Evolutionary conservation across 305 asterid species (phyloP).

Genomic region (Solanum aculeatissimum): DNA sequence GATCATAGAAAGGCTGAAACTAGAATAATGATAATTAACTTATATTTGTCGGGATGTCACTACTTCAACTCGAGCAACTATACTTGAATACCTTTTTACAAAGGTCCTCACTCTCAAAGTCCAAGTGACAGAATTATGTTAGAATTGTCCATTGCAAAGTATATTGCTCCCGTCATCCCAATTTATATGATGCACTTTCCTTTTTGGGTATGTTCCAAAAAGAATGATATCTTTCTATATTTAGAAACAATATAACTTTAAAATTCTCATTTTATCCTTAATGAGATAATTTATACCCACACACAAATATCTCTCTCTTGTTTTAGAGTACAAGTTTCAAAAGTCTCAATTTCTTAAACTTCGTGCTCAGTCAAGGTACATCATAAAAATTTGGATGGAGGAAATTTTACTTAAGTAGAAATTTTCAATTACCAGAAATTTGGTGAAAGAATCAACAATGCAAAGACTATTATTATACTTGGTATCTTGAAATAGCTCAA

Average conservation of each 20-base stretch:
- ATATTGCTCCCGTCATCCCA: neutral
- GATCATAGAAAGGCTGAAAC: neutral
- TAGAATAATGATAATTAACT: neutral
- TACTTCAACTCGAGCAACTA: neutral
- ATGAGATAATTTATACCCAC: neutral
- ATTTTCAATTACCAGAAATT: neutral
- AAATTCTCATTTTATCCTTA: neutral
- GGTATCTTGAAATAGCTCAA: neutral
- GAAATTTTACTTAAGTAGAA: neutral
- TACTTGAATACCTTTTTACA: neutral
- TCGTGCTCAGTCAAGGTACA: neutral
- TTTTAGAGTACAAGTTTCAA: neutral
- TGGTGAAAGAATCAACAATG: neutral
- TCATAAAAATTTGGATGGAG: neutral
- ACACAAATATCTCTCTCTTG: neutral
- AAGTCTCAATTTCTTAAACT: neutral
- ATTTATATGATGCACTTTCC: neutral
- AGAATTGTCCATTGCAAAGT: neutral
- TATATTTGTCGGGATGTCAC: neutral
- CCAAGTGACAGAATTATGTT: neutral
- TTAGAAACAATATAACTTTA: neutral
- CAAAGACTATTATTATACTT: neutral
- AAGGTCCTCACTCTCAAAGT: neutral
- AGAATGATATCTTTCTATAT: neutral
- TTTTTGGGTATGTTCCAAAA: neutral